phyloP scores from a whole-genome alignment of 2,329 filamentous ascomycete genomes.

The Dendryphion nanum region DNA sequence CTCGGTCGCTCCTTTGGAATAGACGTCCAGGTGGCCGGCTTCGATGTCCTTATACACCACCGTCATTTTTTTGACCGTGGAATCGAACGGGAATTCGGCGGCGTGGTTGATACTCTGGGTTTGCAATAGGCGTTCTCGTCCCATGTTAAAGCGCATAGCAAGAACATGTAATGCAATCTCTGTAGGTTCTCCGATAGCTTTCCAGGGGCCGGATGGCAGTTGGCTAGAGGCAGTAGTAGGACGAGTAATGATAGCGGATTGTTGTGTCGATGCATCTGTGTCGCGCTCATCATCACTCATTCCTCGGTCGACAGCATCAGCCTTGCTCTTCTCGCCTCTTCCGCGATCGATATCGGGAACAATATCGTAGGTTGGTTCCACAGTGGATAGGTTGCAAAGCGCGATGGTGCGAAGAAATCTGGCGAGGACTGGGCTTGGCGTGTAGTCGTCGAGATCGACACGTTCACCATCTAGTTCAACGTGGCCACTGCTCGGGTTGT shows the following conservation, averaged over 20 bases:
- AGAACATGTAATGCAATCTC: conserved; percentile 41
- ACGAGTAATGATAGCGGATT: conserved; percentile 22
- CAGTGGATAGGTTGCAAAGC: conserved; percentile 40
- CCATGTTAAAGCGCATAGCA: conserved; percentile 39
- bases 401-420: conserved; percentile 38
- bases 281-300: conserved; percentile 28
- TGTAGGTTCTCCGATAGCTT: conserved; percentile 37
- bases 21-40: conserved; percentile 30
- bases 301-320: conserved; percentile 40
- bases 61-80: conserved; percentile 41
- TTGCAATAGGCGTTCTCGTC: conserved; percentile 28
- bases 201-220: conserved; percentile 19
- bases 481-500: conserved; percentile 34
- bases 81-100: conserved; percentile 41
- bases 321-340: conserved; percentile 53
- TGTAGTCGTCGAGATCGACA: conserved; percentile 24
- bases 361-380: conserved; percentile 21
- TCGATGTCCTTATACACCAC: conserved; percentile 37
- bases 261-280: conserved; percentile 31
- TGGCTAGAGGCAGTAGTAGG: conserved; percentile 25
- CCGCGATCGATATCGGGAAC: conserved; percentile 34
- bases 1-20: conserved; percentile 41
- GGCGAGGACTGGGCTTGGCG: conserved; percentile 16
- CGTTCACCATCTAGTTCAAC: conserved; percentile 28
- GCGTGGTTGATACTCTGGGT: conserved; percentile 28